Evolutionary conservation across 2,329 filamentous ascomycete genomes (phyloP), one percentile per base, ranked within the genome.

Genomic region (Neonectria neomacrospora): DNA sequence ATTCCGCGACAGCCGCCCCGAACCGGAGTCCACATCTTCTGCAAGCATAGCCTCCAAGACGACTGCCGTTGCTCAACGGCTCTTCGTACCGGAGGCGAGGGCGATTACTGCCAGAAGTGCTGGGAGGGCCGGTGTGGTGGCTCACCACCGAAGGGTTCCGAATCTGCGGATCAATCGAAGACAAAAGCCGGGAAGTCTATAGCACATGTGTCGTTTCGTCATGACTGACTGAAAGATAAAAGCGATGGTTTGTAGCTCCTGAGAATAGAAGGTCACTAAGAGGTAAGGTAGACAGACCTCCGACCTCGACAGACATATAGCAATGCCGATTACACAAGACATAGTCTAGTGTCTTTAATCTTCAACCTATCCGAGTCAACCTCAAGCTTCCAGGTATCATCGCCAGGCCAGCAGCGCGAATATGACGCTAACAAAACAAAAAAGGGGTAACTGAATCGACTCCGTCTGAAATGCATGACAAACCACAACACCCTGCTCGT

Each of bases 51-150:
- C 18, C 64, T 70, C 12, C 54, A 62, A 12, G 63, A 61, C 10
- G 56, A 58, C 12, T 73, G 70, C 44, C 60, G 59, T 9, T 72
- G 70, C 18, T 52, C 55, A 26, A 65, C 58, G 5, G 50, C 58
- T 5, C 53, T 73, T 5, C 55, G 58, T 11, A 57, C 57, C 3
- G 26, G 45, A 3, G 63, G 54, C 18, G 32, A 47, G 9, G 70
- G 70, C 9, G 68, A 72, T 37, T 71, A 72, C n/a, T 73, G 70
- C 20, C 62, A 67, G 42, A 58, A 39, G 14, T 72, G 70, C 41
- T 72, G 70, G 70, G 60, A 61, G n/a, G 70, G 68, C n/a, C 57
- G 44, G 9, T 71, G 70, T 9, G 26, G 26, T 9, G 70, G 68
- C 9, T 62, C 60, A 3, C 52, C 47, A 30, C 68, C 68, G 16